These are phyloP conservation scores for Nematocida ironsii DNA, from an alignment of 371 early-diverging fungal species.

Conservation along the genomic window DNA sequence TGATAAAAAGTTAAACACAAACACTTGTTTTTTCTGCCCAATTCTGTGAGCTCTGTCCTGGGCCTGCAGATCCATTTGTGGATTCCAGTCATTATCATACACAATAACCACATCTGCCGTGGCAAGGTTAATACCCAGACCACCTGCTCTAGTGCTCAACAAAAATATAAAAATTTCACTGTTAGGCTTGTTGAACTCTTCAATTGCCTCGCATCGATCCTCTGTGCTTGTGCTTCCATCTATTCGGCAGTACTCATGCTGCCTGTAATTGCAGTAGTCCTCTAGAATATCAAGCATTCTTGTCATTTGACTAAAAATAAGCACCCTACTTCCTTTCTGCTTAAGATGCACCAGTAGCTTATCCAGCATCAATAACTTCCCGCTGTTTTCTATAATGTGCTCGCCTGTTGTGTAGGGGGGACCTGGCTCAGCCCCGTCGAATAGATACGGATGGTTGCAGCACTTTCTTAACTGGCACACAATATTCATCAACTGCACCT, in stretches of 20 bases:
- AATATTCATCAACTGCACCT: conserved; percentile 58
- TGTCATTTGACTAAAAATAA: conserved; percentile 97
- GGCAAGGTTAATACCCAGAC: conserved; percentile 94
- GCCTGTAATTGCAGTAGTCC: conserved; percentile 84
- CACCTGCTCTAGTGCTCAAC: conserved; percentile 79
- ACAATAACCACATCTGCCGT: conserved; percentile 98
- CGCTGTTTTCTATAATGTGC: conserved; percentile 88
- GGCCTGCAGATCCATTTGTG: conserved; percentile 96
- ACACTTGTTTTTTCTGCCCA: conserved; percentile 99
- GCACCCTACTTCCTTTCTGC: conserved; percentile 84
- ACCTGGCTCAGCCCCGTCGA: conserved; percentile 70
- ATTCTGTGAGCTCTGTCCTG: conserved; percentile 99
- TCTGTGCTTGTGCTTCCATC: conserved; percentile 91
- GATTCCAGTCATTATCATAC: conserved; percentile 99
- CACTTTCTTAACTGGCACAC: conserved; percentile 61
- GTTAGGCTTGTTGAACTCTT: conserved; percentile 83
- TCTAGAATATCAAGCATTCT: conserved; percentile 93
- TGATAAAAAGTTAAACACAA: conserved; percentile 89
- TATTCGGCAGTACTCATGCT: conserved; percentile 86
- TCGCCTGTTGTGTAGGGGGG: conserved; percentile 93
- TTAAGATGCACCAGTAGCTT: conserved; percentile 78
- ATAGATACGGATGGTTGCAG: conserved; percentile 63
- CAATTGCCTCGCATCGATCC: conserved; percentile 83
- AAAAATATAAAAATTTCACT: conserved; percentile 85
- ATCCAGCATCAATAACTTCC: conserved; percentile 94